phyloP scores from a whole-genome alignment of 169 alveolate genomes.

The Eimeria praecox region DNA sequence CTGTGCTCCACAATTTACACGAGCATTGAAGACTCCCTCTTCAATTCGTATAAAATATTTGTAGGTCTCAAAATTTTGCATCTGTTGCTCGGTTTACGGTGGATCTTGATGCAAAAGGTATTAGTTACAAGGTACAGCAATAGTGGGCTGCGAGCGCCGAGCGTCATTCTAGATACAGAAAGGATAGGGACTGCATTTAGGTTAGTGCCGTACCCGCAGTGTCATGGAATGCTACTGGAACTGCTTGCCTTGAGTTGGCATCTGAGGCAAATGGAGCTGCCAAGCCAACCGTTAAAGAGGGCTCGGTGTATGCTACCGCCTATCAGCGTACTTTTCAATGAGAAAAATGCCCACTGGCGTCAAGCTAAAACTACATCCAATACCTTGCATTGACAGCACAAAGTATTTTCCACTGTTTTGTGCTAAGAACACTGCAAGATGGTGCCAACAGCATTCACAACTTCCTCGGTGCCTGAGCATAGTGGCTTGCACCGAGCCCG shows the following conservation, averaged over 20 bases:
- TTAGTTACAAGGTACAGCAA: background rate
- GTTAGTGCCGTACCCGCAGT: background rate
- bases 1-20: background rate
- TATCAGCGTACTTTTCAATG: background rate
- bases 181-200: background rate
- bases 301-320: background rate
- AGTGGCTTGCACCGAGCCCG: background rate
- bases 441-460: background rate
- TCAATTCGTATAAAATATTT: background rate
- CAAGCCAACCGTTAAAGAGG: background rate
- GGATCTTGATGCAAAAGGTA: background rate
- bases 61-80: background rate
- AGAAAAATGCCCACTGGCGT: background rate
- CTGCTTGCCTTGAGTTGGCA: background rate
- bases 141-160: background rate
- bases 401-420: background rate
- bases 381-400: background rate
- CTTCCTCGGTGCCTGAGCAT: background rate
- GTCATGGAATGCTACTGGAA: background rate
- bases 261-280: background rate
- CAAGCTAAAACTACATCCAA: background rate
- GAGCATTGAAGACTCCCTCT: background rate
- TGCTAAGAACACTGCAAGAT: background rate
- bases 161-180: background rate
- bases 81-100: background rate